phyloP scores from a whole-genome alignment of 192 early-diverging fungal species.

The Gorgonomyces haynaldii region DNA sequence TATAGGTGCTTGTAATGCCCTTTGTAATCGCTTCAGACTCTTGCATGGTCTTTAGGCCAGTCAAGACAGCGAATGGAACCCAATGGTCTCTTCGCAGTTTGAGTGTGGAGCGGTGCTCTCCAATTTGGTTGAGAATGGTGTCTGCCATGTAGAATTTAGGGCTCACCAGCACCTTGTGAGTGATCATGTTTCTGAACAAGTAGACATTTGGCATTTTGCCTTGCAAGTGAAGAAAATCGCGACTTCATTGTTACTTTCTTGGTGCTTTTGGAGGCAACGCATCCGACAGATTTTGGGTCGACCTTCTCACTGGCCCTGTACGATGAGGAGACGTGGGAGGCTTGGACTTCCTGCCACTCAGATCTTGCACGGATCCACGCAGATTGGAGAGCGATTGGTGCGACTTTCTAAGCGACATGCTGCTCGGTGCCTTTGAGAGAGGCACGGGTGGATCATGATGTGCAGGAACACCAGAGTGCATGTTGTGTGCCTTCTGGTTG shows the following conservation, averaged over 20 bases:
- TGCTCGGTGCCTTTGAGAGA: neutral
- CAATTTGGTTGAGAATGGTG: constrained; percentile 26
- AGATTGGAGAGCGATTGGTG: neutral
- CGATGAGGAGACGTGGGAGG: too few species aligned
- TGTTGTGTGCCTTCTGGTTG: constrained; percentile 33
- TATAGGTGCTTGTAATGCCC: constrained; percentile 1
- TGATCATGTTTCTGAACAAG: constrained; percentile 37
- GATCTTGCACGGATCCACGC: too few species aligned
- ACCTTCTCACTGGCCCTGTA: too few species aligned
- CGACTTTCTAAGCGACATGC: neutral
- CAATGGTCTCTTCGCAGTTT: constrained; percentile 36
- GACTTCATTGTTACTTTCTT: too few species aligned
- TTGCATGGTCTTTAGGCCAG: constrained; percentile 9
- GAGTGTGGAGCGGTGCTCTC: constrained; percentile 21
- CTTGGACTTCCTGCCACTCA: too few species aligned
- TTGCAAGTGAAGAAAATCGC: too few species aligned
- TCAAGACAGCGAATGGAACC: constrained; percentile 37
- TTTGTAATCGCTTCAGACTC: neutral
- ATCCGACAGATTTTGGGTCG: too few species aligned
- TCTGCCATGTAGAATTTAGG: constrained; percentile 22
- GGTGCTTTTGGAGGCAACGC: too few species aligned
- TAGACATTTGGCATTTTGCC: constrained; percentile 38
- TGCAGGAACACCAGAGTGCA: constrained; percentile 42
- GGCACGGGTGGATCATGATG: constrained; percentile 25
- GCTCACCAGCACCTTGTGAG: constrained; percentile 25